Base-by-base conservation (phyloP, 2,329 filamentous ascomycete genomes). In the Penicillium sp. region DNA sequence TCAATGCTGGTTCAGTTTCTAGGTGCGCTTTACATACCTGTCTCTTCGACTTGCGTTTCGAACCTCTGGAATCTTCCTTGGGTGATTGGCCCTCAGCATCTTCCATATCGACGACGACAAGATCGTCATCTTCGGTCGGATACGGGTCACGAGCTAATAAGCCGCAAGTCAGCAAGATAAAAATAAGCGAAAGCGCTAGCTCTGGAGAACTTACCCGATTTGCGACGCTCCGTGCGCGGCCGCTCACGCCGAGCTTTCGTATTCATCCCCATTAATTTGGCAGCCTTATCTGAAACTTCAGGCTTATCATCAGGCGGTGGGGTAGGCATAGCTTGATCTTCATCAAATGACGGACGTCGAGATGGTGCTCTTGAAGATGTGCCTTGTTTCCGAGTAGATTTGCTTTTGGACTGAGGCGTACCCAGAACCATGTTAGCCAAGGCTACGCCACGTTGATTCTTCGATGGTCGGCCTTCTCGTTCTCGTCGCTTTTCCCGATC, bases 271-370 rank as follows among this genome's bases (percentile, higher is more conserved):
- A 94, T 84, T 48, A 93, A 74, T 72, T 87, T 92, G 31, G 90
- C 89, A 27, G 90, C 90, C 72, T 95, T 96, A 43, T 85, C 81
- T 7, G 87, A 82, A 67, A 90, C 81, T 48, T 84, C 82, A 3
- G 81, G 80, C 40, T 80, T 76, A 31, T 88, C 84, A 29, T 92
- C 90, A 2, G 88, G 85, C 8, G 89, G 85, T 8, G 89, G 89
- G 18, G 89, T 90, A 43, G 83, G 80, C 56, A 92, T 77, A 7
- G 85, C 88, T 38, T 76, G 72, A 32, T 81, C 78, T 57, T 86
- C 82, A 49, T 90, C 88, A 14, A 88, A 73, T 0, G 90, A 88
- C 57, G 86, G 81, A 36, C 88, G 86, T 52, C 88, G 83, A 49
- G 89, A 88, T 49, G 66, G 67, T 5, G 73, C 68, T 49, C 79